These are phyloP conservation scores for Metschnikowia baotianmanensis DNA, from an alignment of 805 yeast genomes.

Conservation along the genomic window DNA sequence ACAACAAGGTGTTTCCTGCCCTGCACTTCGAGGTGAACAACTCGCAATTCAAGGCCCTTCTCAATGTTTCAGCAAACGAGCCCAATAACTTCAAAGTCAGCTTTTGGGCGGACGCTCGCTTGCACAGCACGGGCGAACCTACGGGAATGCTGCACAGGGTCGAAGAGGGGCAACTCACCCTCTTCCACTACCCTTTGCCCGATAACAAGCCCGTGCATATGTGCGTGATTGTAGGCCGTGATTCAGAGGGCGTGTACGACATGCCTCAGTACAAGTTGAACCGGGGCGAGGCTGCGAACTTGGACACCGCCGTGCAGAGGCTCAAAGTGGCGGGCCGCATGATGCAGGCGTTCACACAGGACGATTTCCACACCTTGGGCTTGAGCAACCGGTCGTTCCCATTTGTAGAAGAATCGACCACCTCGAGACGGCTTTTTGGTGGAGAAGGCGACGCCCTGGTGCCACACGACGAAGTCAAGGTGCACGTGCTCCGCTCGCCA, in stretches of 20 bases:
- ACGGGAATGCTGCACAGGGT: constrained; percentile 15
- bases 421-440: constrained; percentile 33
- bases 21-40: constrained; percentile 66
- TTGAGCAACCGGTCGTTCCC: constrained; percentile 77
- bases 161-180: constrained; percentile 25
- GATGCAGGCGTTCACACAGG: constrained; percentile 90
- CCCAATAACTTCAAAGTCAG: constrained; percentile 53
- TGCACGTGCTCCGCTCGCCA: constrained; percentile 73
- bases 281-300: constrained; percentile 58
- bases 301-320: constrained; percentile 70
- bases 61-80: constrained; percentile 67
- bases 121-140: constrained; percentile 35
- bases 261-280: constrained; percentile 51
- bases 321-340: constrained; percentile 79
- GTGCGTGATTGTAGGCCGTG: constrained; percentile 72
- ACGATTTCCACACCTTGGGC: constrained; percentile 78
- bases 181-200: constrained; percentile 45
- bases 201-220: constrained; percentile 79
- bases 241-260: constrained; percentile 70
- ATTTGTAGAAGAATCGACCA: constrained; percentile 56
- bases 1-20: constrained; percentile 55
- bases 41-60: constrained; percentile 71
- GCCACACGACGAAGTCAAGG: constrained; percentile 58
- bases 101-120: constrained; percentile 30
- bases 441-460: constrained; percentile 49